Evolutionary conservation across 129 eudicot genomes (phyloP).

Genomic region (Logfia minima): DNA sequence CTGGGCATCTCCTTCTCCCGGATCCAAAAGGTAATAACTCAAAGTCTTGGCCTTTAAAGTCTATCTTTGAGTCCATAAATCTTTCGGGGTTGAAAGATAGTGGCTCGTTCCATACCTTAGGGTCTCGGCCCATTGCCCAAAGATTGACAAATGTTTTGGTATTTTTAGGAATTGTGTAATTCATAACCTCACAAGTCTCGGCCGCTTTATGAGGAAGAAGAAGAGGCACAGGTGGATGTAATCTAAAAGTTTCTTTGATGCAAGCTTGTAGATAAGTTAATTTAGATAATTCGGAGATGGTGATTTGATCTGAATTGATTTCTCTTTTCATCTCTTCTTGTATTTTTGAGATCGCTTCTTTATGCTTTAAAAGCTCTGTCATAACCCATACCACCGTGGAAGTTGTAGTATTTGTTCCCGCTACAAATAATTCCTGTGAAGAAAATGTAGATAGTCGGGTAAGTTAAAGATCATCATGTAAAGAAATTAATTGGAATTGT

Average conservation of each 20-base stretch:
- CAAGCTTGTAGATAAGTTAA: conserved; percentile 26
- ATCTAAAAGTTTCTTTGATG: conserved; percentile 34
- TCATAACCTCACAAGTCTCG: conserved; percentile 38
- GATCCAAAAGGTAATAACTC: too few species aligned
- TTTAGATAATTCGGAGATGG: conserved; percentile 4
- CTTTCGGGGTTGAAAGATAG: too few species aligned
- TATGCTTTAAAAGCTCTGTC: conserved; percentile 33
- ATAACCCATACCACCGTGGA: conserved; percentile 1
- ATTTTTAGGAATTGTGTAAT: conserved; percentile 32
- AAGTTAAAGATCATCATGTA: too few species aligned
- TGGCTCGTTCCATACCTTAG: neutral
- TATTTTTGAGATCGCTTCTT: conserved; percentile 8
- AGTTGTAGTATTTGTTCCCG: too few species aligned
- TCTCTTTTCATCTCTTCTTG: conserved; percentile 24
- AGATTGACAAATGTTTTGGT: conserved; percentile 28
- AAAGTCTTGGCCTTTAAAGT: too few species aligned
- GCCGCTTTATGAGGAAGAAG: conserved; percentile 29
- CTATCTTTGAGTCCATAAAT: too few species aligned
- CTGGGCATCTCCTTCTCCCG: too few species aligned
- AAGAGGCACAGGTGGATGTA: conserved; percentile 34
- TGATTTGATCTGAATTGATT: neutral
- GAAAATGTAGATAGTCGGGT: too few species aligned
- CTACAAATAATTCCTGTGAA: too few species aligned
- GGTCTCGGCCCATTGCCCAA: conserved; percentile 44
- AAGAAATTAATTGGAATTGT: too few species aligned